These are phyloP conservation scores for Barnettozyma californica DNA, from an alignment of 805 yeast species.

Conservation along the genomic window DNA sequence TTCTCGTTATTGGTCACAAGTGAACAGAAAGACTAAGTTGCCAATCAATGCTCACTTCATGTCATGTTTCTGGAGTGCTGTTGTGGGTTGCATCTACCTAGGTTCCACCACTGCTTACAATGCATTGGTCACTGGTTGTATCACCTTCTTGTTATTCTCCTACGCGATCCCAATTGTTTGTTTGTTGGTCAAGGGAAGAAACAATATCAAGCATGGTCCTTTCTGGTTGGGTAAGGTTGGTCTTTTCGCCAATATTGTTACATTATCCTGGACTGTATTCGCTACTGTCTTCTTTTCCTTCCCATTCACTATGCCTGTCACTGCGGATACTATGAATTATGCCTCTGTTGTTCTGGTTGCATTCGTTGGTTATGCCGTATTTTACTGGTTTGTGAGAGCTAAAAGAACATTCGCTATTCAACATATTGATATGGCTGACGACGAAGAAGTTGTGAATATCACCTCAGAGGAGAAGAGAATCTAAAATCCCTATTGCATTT, in stretches of 20 bases:
- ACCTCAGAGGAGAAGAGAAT: neutral
- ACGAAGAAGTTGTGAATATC: neutral
- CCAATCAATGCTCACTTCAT: constrained; percentile 55
- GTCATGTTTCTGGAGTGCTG: constrained; percentile 44
- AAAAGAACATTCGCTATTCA: constrained; percentile 25
- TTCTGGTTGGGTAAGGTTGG: constrained; percentile 61
- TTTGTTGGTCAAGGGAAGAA: constrained; percentile 43
- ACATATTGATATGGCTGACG: constrained; percentile 16
- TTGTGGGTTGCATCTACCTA: constrained; percentile 54
- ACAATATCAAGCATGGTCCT: constrained; percentile 53
- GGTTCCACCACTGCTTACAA: constrained; percentile 63
- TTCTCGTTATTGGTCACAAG: constrained; percentile 42
- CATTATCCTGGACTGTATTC: constrained; percentile 52
- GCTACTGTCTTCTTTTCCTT: constrained; percentile 56
- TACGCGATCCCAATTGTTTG: constrained; percentile 52
- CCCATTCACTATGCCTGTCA: constrained; percentile 59
- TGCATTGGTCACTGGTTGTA: constrained; percentile 57
- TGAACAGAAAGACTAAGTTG: constrained; percentile 41
- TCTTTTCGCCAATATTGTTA: constrained; percentile 41
- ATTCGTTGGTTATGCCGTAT: constrained; percentile 35
- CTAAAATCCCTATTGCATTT: neutral
- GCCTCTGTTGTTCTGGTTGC: constrained; percentile 52
- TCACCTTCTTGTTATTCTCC: constrained; percentile 49
- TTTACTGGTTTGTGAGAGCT: constrained; percentile 49
- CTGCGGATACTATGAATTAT: constrained; percentile 59